Evolutionary conservation across 768 basidiomycete genomes (phyloP).

Genomic region (Kwoniella sp.): DNA sequence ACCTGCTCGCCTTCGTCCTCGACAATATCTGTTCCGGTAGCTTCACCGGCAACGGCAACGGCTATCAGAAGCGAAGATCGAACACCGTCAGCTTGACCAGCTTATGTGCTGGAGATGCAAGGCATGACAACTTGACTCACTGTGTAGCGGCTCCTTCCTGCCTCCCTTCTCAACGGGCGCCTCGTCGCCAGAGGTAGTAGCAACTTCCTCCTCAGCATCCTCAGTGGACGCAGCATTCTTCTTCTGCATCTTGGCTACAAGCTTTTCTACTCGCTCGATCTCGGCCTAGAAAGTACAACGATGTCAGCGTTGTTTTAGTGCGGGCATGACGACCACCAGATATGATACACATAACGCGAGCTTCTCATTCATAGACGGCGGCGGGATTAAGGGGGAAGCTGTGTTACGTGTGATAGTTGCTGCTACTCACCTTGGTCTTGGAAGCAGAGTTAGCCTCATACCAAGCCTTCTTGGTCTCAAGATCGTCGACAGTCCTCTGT

Average conservation of each 20-base stretch:
- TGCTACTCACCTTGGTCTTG: slow-evolving; percentile 51
- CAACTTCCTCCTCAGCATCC: slow-evolving; percentile 28
- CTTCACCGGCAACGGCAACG: slow-evolving; percentile 46
- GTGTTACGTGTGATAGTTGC: no score
- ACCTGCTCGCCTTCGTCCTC: slow-evolving; percentile 49
- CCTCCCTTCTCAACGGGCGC: slow-evolving; percentile 33
- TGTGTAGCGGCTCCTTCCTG: slow-evolving; percentile 50
- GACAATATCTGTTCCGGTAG: slow-evolving; percentile 35
- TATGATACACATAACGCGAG: no score
- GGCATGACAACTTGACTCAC: slow-evolving; percentile 38
- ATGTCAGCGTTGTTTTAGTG: no score
- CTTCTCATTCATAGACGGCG: no score
- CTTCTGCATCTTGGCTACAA: slow-evolving; percentile 54
- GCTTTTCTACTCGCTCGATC: slow-evolving; percentile 52
- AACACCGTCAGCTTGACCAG: no score
- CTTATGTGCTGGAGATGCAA: no score
- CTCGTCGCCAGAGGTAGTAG: slow-evolving; percentile 22
- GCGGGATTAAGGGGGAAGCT: no score
- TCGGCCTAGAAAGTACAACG: slow-evolving; percentile 35
- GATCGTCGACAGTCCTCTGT: slow-evolving; percentile 79
- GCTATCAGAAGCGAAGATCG: no score
- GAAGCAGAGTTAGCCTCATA: slow-evolving; percentile 83
- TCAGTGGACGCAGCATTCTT: slow-evolving; percentile 40
- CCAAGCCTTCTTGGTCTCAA: slow-evolving; percentile 93
- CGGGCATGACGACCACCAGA: no score